Evolutionary conservation across 1,139 yeast genomes (phyloP).

Genomic region (Trichomonascaceae sp.): DNA sequence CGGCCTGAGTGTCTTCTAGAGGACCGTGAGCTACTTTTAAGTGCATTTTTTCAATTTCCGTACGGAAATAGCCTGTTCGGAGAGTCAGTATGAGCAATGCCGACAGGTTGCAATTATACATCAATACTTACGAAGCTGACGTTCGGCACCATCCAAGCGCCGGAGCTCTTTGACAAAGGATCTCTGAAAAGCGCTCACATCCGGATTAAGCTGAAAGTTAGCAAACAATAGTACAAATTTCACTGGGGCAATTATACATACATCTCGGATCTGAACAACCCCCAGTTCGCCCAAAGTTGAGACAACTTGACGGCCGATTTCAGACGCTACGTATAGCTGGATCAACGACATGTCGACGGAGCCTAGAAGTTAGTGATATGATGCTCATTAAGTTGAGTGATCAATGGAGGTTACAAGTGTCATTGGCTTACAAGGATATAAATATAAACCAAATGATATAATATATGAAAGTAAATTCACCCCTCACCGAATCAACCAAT

Average conservation of each 20-base stretch:
- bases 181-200: constrained; percentile 79
- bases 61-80: constrained; percentile 23
- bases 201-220: constrained; percentile 44
- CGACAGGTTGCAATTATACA: neutral
- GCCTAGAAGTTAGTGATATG: constrained; percentile 31
- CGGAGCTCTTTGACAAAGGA: constrained; percentile 81
- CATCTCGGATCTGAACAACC: constrained; percentile 80
- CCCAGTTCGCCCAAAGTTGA: constrained; percentile 79
- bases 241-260: constrained; percentile 14
- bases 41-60: constrained; percentile 27
- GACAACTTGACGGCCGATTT: constrained; percentile 85
- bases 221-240: neutral
- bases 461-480: neutral
- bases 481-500: neutral
- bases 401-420: too few relatives aligned
- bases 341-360: constrained; percentile 95
- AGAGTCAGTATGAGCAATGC: neutral
- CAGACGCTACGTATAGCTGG: constrained; percentile 87
- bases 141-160: constrained; percentile 53
- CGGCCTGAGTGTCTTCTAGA: constrained; percentile 28
- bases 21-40: constrained; percentile 23
- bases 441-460: too few relatives aligned
- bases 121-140: constrained; percentile 42
- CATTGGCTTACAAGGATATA: too few relatives aligned
- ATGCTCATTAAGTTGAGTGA: neutral